Base-by-base conservation (phyloP, 495 filamentous ascomycete species). In the Jackrogersella multiformis region DNA sequence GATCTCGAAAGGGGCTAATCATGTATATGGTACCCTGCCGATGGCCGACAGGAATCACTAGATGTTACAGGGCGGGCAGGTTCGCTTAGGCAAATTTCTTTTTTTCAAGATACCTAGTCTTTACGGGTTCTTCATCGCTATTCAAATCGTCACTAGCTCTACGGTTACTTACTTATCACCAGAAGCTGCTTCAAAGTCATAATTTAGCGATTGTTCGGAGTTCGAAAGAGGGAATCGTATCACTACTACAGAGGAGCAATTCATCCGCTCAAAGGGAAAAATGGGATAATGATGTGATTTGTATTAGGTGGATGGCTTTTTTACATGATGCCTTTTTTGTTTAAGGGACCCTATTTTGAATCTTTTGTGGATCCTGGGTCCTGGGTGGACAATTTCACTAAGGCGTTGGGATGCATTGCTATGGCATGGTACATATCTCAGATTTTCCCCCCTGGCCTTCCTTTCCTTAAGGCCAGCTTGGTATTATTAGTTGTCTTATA, bases 1-100 rank as follows among this genome's bases (percentile, higher is more conserved):
- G 64, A 73, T 80, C 44, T 49, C 68, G 9, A 60, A 61, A 20
- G 46, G 51, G 56, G 41, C 34, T 28, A 54, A 58, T 24, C 54
- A 68, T 51, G 49, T 64, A 35, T 67, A 67, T 18, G 68, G 58
- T 38, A 15, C 24, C n/a, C 56, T 62, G n/a, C 20, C 62, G 0
- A 44, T 70, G 62, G 57, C 23, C 21, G 52, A 49, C 8, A 18
- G 13, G 21, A 42, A 39, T 16, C 52, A 39, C 35, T 45, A 69
- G 64, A 49, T 63, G 35, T 45, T 41, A 48, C 44, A 5, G 35
- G 23, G 24, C 30, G 13, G 28, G 0, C 39, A 8, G 16, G 13
- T 38, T 32, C 10, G 1, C 21, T 36, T 21, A 12, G 34, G 13
- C 45, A 39, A 35, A 16, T 41, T 16, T 24, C 38, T 18, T 51